Evolutionary conservation across 805 yeast genomes (phyloP).

Genomic region (Metschnikowia henanensis): DNA sequence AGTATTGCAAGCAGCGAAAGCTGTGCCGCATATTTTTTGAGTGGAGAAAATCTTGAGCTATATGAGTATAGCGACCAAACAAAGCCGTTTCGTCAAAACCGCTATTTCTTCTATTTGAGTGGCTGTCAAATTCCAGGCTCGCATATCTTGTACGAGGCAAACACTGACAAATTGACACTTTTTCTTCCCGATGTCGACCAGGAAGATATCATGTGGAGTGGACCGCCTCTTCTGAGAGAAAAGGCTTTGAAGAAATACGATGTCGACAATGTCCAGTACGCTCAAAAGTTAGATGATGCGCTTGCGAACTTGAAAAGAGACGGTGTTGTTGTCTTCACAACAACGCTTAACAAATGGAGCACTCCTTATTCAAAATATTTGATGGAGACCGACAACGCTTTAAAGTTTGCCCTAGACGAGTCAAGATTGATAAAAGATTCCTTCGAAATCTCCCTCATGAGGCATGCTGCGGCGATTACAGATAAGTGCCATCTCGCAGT

Average conservation of each 20-base stretch:
- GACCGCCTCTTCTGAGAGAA: constrained; percentile 69
- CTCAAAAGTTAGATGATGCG: constrained; percentile 44
- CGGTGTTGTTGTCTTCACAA: constrained; percentile 43
- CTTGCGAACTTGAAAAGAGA: constrained; percentile 29
- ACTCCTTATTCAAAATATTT: constrained; percentile 36
- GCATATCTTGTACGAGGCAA: constrained; percentile 58
- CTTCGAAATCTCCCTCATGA: constrained; percentile 74
- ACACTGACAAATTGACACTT: constrained; percentile 56
- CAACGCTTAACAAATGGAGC: constrained; percentile 53
- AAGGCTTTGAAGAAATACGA: constrained; percentile 69
- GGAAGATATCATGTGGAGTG: constrained; percentile 97
- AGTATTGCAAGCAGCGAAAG: constrained; percentile 22
- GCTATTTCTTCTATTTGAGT: constrained; percentile 84
- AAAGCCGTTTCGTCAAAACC: constrained; percentile 79
- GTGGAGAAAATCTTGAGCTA: constrained; percentile 57
- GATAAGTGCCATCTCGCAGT: constrained; percentile 89
- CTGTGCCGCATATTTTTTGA: constrained; percentile 49
- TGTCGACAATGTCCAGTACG: constrained; percentile 78
- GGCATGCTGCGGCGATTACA: constrained; percentile 79
- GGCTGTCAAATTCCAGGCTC: constrained; percentile 85
- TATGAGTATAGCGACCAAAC: constrained; percentile 80
- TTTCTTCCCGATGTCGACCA: constrained; percentile 81
- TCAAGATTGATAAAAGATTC: constrained; percentile 82
- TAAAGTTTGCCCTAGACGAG: constrained; percentile 79
- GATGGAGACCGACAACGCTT: constrained; percentile 44